A percentile compares a stretch with the other conserved stretches of the same genome.
These are phyloP conservation scores for Madurella fahalii DNA, from an alignment of 2,329 filamentous ascomycete genomes.

Conservation along the genomic window DNA sequence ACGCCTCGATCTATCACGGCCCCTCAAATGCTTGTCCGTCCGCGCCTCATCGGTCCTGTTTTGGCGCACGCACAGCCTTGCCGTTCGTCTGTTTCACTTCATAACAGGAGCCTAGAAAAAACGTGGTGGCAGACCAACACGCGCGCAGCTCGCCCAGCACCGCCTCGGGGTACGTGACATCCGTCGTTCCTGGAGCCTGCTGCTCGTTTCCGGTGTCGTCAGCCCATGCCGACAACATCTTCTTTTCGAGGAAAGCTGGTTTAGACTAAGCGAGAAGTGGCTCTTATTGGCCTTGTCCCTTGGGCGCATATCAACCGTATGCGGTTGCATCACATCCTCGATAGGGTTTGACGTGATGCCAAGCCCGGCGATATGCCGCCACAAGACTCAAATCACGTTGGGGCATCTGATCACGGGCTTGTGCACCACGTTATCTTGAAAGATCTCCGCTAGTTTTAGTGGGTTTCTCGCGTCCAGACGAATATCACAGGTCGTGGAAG, in stretches of 20 bases:
- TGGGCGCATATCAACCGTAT: conserved; percentile 2
- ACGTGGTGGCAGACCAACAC: conserved; percentile 1
- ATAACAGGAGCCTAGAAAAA: neutral
- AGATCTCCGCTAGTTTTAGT: conserved; percentile 2
- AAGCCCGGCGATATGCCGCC: conserved; percentile 13
- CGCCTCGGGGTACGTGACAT: neutral
- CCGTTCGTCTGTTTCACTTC: conserved; percentile 16
- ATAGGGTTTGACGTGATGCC: conserved; percentile 1
- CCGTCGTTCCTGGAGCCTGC: neutral
- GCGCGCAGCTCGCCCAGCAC: conserved; percentile 13
- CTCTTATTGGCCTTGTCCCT: conserved; percentile 5
- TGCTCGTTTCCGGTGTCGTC: neutral
- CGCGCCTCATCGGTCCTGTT: neutral
- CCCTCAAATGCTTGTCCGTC: conserved; percentile 1
- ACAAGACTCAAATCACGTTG: conserved; percentile 6
- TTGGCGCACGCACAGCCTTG: conserved; percentile 10
- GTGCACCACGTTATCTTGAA: too few relatives aligned
- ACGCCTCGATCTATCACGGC: neutral
- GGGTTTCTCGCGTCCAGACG: neutral
- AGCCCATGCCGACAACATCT: neutral
- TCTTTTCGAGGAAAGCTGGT: neutral
- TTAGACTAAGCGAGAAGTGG: neutral
- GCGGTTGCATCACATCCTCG: conserved; percentile 9
- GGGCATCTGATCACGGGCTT: conserved; percentile 10
- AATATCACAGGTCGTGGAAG: too few relatives aligned